These are phyloP conservation scores for Petunia secreta DNA, from an alignment of 257 asterid species.

Conservation along the genomic window DNA sequence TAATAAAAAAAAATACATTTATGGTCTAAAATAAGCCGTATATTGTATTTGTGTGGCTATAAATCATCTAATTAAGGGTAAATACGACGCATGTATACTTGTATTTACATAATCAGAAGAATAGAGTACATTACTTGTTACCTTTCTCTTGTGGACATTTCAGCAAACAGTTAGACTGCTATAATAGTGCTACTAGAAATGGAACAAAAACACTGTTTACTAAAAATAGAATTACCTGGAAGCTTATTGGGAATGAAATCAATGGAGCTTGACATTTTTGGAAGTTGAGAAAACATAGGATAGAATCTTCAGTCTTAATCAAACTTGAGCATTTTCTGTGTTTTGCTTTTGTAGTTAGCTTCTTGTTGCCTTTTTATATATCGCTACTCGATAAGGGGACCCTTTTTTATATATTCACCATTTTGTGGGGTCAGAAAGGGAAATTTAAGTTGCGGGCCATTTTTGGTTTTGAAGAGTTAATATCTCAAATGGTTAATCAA, in stretches of 20 bases:
- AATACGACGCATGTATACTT: background rate
- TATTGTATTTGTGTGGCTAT: no score
- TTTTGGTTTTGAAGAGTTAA: background rate
- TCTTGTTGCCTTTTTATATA: background rate
- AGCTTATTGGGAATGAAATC: slow-evolving; percentile 17
- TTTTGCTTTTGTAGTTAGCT: background rate
- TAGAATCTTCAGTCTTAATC: background rate
- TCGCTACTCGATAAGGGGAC: slow-evolving; percentile 1
- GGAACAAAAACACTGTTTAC: background rate
- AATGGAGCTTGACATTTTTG: slow-evolving; percentile 22
- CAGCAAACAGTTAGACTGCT: background rate
- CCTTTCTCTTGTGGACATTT: background rate
- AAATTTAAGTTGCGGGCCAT: background rate
- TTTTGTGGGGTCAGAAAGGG: background rate
- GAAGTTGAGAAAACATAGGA: slow-evolving; percentile 23
- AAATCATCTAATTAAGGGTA: no score
- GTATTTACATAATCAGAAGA: background rate
- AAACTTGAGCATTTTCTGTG: background rate
- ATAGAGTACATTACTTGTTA: background rate
- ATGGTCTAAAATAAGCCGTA: no score
- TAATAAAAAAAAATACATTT: no score
- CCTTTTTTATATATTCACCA: background rate
- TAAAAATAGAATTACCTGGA: background rate
- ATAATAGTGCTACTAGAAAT: background rate
- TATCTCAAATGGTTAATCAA: no score